phyloP scores from a whole-genome alignment of 2,329 filamentous ascomycete genomes.

The Colletotrichum camelliae region DNA sequence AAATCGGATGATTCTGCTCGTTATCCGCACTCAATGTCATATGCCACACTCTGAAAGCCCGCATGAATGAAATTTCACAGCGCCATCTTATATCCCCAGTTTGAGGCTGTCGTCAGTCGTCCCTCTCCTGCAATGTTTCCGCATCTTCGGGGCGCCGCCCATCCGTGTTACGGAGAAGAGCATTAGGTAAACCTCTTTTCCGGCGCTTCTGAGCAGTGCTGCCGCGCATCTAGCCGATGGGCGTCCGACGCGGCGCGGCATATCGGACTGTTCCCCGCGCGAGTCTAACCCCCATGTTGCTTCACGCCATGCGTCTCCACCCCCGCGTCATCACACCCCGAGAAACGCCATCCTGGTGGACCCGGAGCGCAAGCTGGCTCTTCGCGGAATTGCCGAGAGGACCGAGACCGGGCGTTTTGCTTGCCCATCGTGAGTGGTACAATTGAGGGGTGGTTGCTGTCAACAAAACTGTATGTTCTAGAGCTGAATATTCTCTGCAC shows the following conservation, averaged over 20 bases:
- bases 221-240: not conserved
- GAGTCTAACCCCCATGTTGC: not conserved
- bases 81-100: constrained; percentile 7
- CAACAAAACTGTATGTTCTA: not conserved
- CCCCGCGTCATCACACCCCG: constrained; percentile 20
- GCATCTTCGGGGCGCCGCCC: not conserved
- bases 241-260: not conserved
- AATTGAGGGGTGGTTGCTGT: constrained; percentile 8
- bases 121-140: constrained; percentile 4
- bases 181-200: constrained; percentile 15
- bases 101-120: constrained; percentile 12
- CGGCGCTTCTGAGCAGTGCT: not conserved
- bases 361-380: not conserved
- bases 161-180: not conserved
- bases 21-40: constrained; percentile 1
- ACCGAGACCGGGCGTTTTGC: constrained; percentile 14
- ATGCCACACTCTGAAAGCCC: not conserved
- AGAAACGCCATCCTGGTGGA: constrained; percentile 16
- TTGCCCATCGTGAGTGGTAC: not conserved
- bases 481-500: not conserved
- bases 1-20: not conserved
- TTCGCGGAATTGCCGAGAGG: constrained; percentile 10
- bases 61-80: not conserved
- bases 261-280: constrained; percentile 14
- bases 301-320: not conserved